A percentile compares a stretch with the other conserved stretches of the same genome.
Conservation (phyloP, 176 grass and related monocot species). For the Zoysia japonica region DNA sequence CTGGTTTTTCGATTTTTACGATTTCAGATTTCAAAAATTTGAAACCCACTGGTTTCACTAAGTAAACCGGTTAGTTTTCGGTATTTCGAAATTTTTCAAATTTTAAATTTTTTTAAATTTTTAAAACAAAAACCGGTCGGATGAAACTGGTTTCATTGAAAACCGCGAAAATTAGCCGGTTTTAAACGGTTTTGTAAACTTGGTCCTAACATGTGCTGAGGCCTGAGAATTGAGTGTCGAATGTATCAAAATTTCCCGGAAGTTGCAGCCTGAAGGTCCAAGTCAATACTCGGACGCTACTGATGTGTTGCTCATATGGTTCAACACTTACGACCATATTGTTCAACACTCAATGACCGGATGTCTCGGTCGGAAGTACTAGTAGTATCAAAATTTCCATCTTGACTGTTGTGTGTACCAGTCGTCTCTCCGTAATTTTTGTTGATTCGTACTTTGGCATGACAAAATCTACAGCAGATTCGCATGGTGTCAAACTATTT, state of each 20-base stretch:
- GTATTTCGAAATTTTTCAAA: too few relatives aligned
- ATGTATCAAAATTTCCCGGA: not conserved
- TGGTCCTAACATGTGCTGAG: too few relatives aligned
- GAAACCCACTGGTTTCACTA: too few relatives aligned
- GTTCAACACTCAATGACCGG: not conserved
- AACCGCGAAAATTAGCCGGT: too few relatives aligned
- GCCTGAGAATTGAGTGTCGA: not conserved
- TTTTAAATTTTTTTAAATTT: too few relatives aligned
- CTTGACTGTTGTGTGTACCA: not conserved
- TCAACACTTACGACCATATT: not conserved
- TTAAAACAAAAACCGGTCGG: too few relatives aligned
- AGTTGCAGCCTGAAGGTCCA: not conserved
- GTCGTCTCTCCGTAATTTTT: not conserved
- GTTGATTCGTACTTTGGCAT: not conserved
- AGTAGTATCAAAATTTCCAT: not conserved
- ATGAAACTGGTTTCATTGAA: too few relatives aligned
- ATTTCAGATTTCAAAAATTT: too few relatives aligned
- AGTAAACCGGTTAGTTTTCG: too few relatives aligned
- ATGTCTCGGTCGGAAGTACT: not conserved
- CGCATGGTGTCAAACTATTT: not conserved
- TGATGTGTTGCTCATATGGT: not conserved
- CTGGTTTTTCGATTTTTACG: too few relatives aligned
- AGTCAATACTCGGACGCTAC: not conserved
- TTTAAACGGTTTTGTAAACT: too few relatives aligned
- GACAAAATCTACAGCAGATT: not conserved